Base-by-base conservation (phyloP, 1,284 basidiomycete genomes). In the Apiotrichum siamense region DNA sequence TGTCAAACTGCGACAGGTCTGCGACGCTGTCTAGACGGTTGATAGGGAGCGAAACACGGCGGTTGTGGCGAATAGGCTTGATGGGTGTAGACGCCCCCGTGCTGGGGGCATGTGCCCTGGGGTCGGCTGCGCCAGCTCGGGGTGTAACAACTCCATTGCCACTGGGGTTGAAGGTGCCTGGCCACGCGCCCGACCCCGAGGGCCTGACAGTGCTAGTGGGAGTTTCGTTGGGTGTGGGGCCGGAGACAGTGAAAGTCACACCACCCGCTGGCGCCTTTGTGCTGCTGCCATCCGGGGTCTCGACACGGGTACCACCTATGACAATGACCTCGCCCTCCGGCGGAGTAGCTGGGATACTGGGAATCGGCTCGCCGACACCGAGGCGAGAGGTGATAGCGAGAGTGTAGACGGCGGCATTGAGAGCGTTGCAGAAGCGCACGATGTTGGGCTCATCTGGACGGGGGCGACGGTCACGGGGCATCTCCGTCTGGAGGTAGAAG, bases 361-460 rank as follows among this genome's bases (percentile, higher is more conserved):
- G 39, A 5, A 57, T 20, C 3, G 49, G 46, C 42, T 57, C 55
- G 21, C 52, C 55, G 15, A 44, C 44, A 7, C 55, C 83, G 2
- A 89, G 76, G 13, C 78, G 76, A 0, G 82, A 77, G 1, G 84
- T 81, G 18, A 85, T 86, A 1, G 86, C 83, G 20, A 93, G 78
- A 18, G 85, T 82, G 65, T 86, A 94, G 9, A 85, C 60, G 58
- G 87, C 85, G 1, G 86, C 86, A 63, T 90, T 82, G 2, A 86
- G 74, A 20, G 86, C 85, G 59, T 88, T 81, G 35, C 90, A 78
- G 61, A 91, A 87, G 44, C 85, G 81, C 36, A 64, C 59, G 7
- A 57, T 58, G 47, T 60, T 49, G 26, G 57, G 42, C 55, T 71
- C 62, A 36, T 47, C 45, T 17, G 58, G 55, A 44, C 60, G 46